Base-by-base conservation (phyloP, 2,329 filamentous ascomycete genomes). In the Calonectria ilicicola region DNA sequence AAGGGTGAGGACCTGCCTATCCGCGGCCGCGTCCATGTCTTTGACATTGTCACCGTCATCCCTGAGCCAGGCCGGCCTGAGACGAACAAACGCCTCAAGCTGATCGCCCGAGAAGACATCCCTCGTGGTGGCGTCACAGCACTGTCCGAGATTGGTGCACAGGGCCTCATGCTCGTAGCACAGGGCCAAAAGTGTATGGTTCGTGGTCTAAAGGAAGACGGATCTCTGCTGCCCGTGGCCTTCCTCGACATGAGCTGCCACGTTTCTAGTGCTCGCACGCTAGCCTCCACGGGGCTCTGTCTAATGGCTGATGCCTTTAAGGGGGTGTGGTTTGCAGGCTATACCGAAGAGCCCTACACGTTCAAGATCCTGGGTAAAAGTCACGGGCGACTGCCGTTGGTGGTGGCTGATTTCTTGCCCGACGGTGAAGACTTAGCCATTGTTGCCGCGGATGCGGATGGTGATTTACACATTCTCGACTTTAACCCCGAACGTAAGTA, bases 171-270 rank as follows among this genome's bases (percentile, higher is more conserved):
- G 88, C 92, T 97, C 74, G 94, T 94, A 47, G 95, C 96, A 0
- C 97, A 99, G 81, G 97, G 97, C 1, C 96, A 98, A 80, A 99
- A 99, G 84, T 96, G 95, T 82, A 97, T 99, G 94, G 95, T 99
- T 1, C 90, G 97, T 72, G 97, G 97, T 47, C 89, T 99, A 3
- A 98, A 98, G 82, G 97, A 99, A 83, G 97, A 99, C 81, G 95
- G 96, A 0, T 95, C 94, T 1, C 89, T 98, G 65, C 88, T 98
- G 1, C 97, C 97, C 0, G 96, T 99, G 4, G 97, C 97, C 0
- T 99, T 99, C 81, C 94, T 99, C 89, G 97, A 99, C 80, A 97
- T 98, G 92, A 97, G 95, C 85, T 97, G 94, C 83, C 97, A 98
- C 80, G 95, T 98, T 15, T 94, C 92, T 2, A 91, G 93, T n/a